A percentile compares a stretch with the other conserved stretches of the same genome.
Conservation (phyloP, 192 early-diverging fungal genomes). For the Backusella mclennaniae region DNA sequence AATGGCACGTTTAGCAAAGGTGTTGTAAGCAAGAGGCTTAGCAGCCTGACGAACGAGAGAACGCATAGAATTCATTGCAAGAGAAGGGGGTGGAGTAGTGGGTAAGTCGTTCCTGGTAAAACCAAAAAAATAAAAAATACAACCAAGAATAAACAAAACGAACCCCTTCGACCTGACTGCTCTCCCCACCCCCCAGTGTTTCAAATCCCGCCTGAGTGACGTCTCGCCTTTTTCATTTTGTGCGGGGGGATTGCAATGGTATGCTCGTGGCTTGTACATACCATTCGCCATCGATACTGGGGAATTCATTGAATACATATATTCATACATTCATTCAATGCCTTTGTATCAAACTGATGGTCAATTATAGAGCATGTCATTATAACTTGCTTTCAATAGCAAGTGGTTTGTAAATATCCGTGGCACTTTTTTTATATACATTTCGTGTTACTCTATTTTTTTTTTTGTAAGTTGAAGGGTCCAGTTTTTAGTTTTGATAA, state of each 20-base stretch:
- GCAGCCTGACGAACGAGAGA: slow-evolving; percentile 43
- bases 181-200: background rate
- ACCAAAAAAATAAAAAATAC: background rate
- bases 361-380: too few species aligned
- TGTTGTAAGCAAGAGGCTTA: slow-evolving; percentile 28
- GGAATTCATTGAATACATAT: too few species aligned
- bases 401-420: background rate
- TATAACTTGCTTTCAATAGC: too few species aligned
- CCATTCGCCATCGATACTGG: too few species aligned
- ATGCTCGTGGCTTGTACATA: background rate
- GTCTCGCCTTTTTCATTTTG: background rate
- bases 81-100: slow-evolving; percentile 10
- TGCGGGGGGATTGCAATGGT: background rate
- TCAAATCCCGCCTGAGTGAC: background rate
- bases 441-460: background rate
- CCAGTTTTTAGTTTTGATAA: too few species aligned
- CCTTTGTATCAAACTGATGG: too few species aligned
- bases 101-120: background rate
- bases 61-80: slow-evolving; percentile 38
- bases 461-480: background rate
- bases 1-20: slow-evolving; percentile 43
- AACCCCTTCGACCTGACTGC: background rate
- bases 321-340: too few species aligned
- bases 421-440: background rate
- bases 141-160: slow-evolving; percentile 3